A percentile compares a stretch with the other conserved stretches of the same genome.
Conservation (phyloP, 2,329 filamentous ascomycete species). For the Cladophialophora bantiana region DNA sequence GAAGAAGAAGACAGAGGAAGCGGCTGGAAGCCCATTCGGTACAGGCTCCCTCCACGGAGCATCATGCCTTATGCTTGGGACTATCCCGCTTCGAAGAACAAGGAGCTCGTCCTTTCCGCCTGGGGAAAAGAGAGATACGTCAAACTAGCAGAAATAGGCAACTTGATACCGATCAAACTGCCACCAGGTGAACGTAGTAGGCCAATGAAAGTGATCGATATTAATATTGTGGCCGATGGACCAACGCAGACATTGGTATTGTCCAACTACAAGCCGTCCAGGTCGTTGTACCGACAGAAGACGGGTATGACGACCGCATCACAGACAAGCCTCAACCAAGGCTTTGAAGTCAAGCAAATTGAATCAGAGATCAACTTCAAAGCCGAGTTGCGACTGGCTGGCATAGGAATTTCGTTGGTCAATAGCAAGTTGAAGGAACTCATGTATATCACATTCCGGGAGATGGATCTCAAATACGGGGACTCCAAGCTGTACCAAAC, state of each 20-base stretch:
- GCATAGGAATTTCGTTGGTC: constrained; percentile 90
- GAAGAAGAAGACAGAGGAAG: constrained; percentile 75
- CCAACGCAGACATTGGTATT: constrained; percentile 93
- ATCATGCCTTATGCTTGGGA: constrained; percentile 99
- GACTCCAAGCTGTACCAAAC: constrained; percentile 96
- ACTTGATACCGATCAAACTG: constrained; percentile 92
- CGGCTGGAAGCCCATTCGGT: constrained; percentile 90
- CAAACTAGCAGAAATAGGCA: constrained; percentile 95
- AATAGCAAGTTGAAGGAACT: constrained; percentile 91
- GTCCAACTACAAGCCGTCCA: constrained; percentile 90
- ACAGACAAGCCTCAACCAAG: constrained; percentile 66
- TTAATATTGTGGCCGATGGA: constrained; percentile 93
- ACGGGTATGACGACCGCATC: constrained; percentile 58
- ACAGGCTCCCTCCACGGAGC: constrained; percentile 88
- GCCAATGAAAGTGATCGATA: constrained; percentile 86
- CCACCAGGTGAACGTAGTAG: constrained; percentile 67
- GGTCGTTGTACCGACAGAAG: constrained; percentile 84
- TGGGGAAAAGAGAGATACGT: constrained; percentile 86
- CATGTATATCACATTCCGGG: constrained; percentile 90
- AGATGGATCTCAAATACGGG: constrained; percentile 87
- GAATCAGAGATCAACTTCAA: constrained; percentile 88
- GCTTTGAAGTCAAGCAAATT: constrained; percentile 93
- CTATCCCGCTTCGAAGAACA: constrained; percentile 95
- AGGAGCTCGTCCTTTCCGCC: constrained; percentile 84
- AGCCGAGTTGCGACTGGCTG: constrained; percentile 85